A percentile compares a stretch with the other conserved stretches of the same genome.
phyloP scores from a whole-genome alignment of 768 basidiomycete species.

The Serendipita vermifera region DNA sequence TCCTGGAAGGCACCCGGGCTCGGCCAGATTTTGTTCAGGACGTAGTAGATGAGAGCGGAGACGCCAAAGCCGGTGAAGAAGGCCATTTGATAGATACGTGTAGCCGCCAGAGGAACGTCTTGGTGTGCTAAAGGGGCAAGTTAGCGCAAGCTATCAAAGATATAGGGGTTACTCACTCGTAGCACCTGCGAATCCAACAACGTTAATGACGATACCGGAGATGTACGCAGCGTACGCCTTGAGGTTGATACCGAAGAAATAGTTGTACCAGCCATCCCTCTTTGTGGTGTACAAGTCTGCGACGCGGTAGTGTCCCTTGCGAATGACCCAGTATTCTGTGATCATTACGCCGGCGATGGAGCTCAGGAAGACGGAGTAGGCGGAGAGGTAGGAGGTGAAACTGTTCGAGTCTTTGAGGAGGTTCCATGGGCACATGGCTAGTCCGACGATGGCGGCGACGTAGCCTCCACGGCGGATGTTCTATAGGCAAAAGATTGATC shows the following conservation, averaged over 20 bases:
- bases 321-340: slow-evolving; percentile 64
- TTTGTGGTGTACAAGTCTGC: slow-evolving; percentile 51
- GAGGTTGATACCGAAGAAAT: slow-evolving; percentile 61
- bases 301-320: slow-evolving; percentile 57
- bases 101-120: not conserved
- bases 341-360: slow-evolving; percentile 78
- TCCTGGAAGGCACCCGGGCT: slow-evolving; percentile 34
- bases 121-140: not conserved
- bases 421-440: slow-evolving; percentile 69
- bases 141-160: slow-evolving; percentile 9
- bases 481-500: slow-evolving; percentile 22
- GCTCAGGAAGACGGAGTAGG: slow-evolving; percentile 68
- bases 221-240: slow-evolving; percentile 59
- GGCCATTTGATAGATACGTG: slow-evolving; percentile 56
- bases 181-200: slow-evolving; percentile 68
- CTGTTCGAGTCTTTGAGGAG: slow-evolving; percentile 56
- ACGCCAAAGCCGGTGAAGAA: slow-evolving; percentile 78
- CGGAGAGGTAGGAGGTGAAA: slow-evolving; percentile 71
- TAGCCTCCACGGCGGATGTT: slow-evolving; percentile 80
- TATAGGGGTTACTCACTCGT: slow-evolving; percentile 26
- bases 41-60: slow-evolving; percentile 49
- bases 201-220: slow-evolving; percentile 66
- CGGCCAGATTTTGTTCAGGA: slow-evolving; percentile 48
- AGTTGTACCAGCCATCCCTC: slow-evolving; percentile 57
- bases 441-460: slow-evolving; percentile 62